Conservation (phyloP, 169 alveolate genomes). For the Amoebophrya sp. region DNA sequence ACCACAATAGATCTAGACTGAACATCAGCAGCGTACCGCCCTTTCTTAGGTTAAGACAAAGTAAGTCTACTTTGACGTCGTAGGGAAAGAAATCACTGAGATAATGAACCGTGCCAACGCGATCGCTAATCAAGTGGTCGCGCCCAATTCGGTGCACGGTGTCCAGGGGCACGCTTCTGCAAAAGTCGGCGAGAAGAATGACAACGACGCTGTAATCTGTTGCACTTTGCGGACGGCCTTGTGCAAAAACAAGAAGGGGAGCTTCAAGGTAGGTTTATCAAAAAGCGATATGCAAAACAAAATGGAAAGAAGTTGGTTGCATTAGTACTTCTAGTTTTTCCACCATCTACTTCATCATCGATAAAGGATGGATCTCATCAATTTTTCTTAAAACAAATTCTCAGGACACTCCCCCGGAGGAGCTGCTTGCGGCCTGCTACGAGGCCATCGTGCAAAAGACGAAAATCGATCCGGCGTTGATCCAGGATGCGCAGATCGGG, state of each 20-base stretch:
- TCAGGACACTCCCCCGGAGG: conserved; percentile 24
- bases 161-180: background rate
- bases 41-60: too few relatives aligned
- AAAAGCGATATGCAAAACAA: too few relatives aligned
- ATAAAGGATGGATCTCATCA: background rate
- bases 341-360: too few relatives aligned
- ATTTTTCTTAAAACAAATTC: background rate
- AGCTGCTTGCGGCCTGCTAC: background rate
- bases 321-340: too few relatives aligned
- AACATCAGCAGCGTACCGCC: too few relatives aligned
- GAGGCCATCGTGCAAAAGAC: conserved; percentile 1
- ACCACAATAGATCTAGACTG: too few relatives aligned
- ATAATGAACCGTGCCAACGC: background rate
- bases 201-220: background rate
- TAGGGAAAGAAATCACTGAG: too few relatives aligned
- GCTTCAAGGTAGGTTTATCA: conserved; percentile 22
- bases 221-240: background rate
- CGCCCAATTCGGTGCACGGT: too few relatives aligned
- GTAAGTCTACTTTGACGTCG: too few relatives aligned
- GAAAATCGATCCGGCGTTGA: background rate
- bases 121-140: background rate
- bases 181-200: background rate
- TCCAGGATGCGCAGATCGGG: conserved; percentile 8
- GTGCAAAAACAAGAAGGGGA: background rate
- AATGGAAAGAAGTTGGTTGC: too few relatives aligned